Percentiles rank a stretch among this genome's conserved stretches.
phyloP scores from a whole-genome alignment of 495 filamentous ascomycete genomes.

The Hypoxylon lienhwacheense region DNA sequence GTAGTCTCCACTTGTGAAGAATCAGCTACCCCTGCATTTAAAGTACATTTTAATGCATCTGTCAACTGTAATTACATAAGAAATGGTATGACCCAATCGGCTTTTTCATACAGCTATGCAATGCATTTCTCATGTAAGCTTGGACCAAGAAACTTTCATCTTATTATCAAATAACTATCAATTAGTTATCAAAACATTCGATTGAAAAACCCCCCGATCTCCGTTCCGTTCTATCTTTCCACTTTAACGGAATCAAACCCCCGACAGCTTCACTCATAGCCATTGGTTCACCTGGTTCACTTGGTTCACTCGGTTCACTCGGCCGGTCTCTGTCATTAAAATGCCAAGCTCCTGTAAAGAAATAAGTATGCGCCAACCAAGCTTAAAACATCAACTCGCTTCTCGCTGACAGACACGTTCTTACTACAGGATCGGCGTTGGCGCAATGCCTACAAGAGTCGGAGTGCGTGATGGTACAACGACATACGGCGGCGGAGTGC shows the following conservation, averaged over 20 bases:
- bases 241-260: neutral
- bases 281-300: too few relatives aligned
- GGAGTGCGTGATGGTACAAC: slow-evolving; percentile 90
- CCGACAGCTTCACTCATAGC: slow-evolving; percentile 1
- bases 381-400: neutral
- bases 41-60: slow-evolving; percentile 5
- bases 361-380: slow-evolving; percentile 66
- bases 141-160: slow-evolving; percentile 23
- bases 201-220: slow-evolving; percentile 20
- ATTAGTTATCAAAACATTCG: slow-evolving; percentile 25
- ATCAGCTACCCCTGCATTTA: slow-evolving; percentile 25
- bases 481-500: slow-evolving; percentile 84
- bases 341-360: slow-evolving; percentile 98
- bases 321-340: slow-evolving; percentile 30
- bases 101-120: neutral
- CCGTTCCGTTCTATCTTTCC: neutral
- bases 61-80: neutral
- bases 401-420: slow-evolving; percentile 18
- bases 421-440: slow-evolving; percentile 73
- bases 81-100: slow-evolving; percentile 9
- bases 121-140: slow-evolving; percentile 16
- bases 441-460: slow-evolving; percentile 92
- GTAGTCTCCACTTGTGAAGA: slow-evolving; percentile 14
- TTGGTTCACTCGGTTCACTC: too few relatives aligned
- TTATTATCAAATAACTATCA: too few relatives aligned